Percentiles rank a stretch among this genome's conserved stretches.
Conservation (phyloP, 192 early-diverging fungal species). For the Radiomyces spectabilis region DNA sequence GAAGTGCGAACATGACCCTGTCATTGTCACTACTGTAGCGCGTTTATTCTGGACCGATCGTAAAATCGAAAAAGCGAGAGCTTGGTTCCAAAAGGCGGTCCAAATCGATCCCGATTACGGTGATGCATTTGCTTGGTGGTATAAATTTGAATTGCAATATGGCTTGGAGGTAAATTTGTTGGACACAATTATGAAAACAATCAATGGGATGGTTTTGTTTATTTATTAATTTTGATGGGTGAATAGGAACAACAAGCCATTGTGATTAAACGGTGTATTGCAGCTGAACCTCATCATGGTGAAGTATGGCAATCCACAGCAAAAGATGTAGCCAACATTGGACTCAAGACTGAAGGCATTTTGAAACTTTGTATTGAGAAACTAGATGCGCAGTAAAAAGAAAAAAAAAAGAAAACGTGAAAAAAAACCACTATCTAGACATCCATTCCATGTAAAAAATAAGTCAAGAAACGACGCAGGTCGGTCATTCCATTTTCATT, state of each 20-base stretch:
- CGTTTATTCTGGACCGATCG: slow-evolving; percentile 91
- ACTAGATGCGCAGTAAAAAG: slow-evolving; percentile 18
- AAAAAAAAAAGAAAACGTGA: slow-evolving; percentile 2
- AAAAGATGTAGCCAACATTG: slow-evolving; percentile 70
- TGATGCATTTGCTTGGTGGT: slow-evolving; percentile 94
- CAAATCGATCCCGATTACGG: slow-evolving; percentile 81
- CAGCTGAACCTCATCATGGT: slow-evolving; percentile 85
- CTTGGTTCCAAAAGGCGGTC: slow-evolving; percentile 84
- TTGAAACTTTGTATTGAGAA: slow-evolving; percentile 32
- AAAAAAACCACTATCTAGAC: too few species aligned
- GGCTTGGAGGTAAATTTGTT: slow-evolving; percentile 46
- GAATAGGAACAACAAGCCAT: slow-evolving; percentile 32
- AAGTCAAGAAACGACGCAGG: too few species aligned
- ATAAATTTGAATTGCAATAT: slow-evolving; percentile 82
- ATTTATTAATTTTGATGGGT: not conserved
- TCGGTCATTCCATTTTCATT: too few species aligned
- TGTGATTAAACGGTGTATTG: slow-evolving; percentile 60
- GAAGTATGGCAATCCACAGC: slow-evolving; percentile 76
- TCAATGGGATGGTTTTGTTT: not conserved
- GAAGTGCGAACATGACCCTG: slow-evolving; percentile 80
- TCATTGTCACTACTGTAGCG: slow-evolving; percentile 75
- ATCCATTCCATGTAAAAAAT: too few species aligned
- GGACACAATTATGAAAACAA: not conserved
- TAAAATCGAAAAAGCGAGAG: slow-evolving; percentile 87
- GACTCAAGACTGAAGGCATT: slow-evolving; percentile 58